Conservation (phyloP, 495 filamentous ascomycete genomes). For the Physcia stellaris region DNA sequence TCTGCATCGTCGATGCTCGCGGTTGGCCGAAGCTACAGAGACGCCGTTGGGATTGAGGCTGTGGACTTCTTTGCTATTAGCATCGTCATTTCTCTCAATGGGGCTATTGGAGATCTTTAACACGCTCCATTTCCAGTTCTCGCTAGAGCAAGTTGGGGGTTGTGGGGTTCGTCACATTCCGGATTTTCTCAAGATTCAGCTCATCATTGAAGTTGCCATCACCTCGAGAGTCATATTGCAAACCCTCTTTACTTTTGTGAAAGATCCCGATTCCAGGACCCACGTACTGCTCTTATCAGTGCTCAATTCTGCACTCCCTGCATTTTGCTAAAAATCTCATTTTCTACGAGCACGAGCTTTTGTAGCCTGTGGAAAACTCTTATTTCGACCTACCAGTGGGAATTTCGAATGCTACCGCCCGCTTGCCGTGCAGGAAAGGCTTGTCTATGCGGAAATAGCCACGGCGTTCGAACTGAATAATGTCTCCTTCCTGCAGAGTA, state of each 20-base stretch:
- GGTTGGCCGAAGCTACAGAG: slow-evolving; percentile 48
- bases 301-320: too few species aligned
- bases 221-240: too few species aligned
- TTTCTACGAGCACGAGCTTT: too few species aligned
- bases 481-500: slow-evolving; percentile 62
- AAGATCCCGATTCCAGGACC: too few species aligned
- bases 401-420: slow-evolving; percentile 67
- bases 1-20: slow-evolving; percentile 45
- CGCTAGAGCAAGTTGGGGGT: slow-evolving; percentile 52
- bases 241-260: too few species aligned
- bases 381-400: slow-evolving; percentile 69
- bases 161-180: too few species aligned
- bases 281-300: too few species aligned
- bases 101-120: slow-evolving; percentile 46
- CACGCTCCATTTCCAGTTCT: slow-evolving; percentile 58
- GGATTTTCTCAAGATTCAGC: too few species aligned
- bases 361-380: too few species aligned
- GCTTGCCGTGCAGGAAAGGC: slow-evolving; percentile 30
- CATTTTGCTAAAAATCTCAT: too few species aligned
- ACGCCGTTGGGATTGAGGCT: slow-evolving; percentile 46
- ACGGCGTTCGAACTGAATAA: slow-evolving; percentile 89
- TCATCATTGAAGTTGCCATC: too few species aligned
- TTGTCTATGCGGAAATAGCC: slow-evolving; percentile 77
- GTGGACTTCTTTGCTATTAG: slow-evolving; percentile 48
- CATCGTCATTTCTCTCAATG: slow-evolving; percentile 49